phyloP scores from a whole-genome alignment of 495 filamentous ascomycete species.

The Aspergillus steynii region DNA sequence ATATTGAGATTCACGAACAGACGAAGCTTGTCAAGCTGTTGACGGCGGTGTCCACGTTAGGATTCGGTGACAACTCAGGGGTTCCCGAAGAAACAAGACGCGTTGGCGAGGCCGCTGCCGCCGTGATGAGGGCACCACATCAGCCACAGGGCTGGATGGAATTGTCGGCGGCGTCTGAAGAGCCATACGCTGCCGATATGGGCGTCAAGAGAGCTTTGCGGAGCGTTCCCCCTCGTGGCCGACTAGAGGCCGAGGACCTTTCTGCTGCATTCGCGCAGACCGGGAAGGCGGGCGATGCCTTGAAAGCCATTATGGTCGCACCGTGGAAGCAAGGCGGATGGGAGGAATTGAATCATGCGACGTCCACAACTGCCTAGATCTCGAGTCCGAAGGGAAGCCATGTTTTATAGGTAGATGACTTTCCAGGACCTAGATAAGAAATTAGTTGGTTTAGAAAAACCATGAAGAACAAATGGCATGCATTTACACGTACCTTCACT shows the following conservation, averaged over 20 bases:
- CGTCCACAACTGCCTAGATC: conserved; percentile 22
- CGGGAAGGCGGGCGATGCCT: conserved; percentile 67
- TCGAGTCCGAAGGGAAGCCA: neutral
- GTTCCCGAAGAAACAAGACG: conserved; percentile 38
- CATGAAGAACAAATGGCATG: neutral
- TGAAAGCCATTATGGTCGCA: conserved; percentile 75
- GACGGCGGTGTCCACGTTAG: conserved; percentile 52
- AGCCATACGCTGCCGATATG: conserved; percentile 69
- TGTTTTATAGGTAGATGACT: neutral
- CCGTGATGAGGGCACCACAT: conserved; percentile 76
- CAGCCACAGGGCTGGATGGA: conserved; percentile 76
- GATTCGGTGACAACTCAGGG: conserved; percentile 32
- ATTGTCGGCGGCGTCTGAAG: conserved; percentile 58
- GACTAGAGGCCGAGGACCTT: conserved; percentile 66
- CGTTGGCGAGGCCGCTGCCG: conserved; percentile 59
- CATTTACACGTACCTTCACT: neutral
- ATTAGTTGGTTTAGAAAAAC: neutral
- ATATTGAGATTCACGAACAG: conserved; percentile 46
- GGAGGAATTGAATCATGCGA: conserved; percentile 44
- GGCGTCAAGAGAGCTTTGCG: conserved; percentile 75
- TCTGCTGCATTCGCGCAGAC: conserved; percentile 76
- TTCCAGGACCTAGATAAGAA: neutral
- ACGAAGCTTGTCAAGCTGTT: conserved; percentile 58
- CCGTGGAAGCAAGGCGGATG: conserved; percentile 75
- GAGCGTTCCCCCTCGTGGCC: conserved; percentile 67